Evolutionary conservation across 2,329 filamentous ascomycete genomes (phyloP).

Genomic region (Biscogniauxia sp.): DNA sequence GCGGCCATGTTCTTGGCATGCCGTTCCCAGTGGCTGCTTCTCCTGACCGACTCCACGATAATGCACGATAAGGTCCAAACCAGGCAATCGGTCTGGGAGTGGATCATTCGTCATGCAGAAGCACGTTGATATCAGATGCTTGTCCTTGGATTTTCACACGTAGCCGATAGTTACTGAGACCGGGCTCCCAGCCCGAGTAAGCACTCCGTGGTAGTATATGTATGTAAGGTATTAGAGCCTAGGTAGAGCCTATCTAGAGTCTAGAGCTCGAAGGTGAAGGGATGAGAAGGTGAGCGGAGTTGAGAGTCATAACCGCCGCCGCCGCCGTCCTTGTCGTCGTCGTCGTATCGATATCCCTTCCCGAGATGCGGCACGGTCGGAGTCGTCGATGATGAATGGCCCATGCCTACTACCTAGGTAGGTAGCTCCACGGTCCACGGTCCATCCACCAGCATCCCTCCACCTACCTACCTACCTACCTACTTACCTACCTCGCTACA

Average conservation of each 20-base stretch:
- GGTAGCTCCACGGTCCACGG: no score
- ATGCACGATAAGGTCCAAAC: constrained; percentile 23
- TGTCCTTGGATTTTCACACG: constrained; percentile 20
- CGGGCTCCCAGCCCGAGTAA: constrained; percentile 23
- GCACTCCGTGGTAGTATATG: neutral
- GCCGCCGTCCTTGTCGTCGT: constrained; percentile 20
- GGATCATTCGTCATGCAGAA: constrained; percentile 26
- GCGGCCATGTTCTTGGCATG: constrained; percentile 23
- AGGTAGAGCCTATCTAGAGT: no score
- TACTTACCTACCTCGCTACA: constrained; percentile 7
- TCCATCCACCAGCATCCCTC: no score
- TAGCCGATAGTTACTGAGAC: neutral
- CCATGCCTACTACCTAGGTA: constrained; percentile 2
- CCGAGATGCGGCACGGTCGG: no score
- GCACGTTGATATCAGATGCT: constrained; percentile 20
- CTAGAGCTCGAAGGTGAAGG: no score
- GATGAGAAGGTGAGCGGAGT: no score
- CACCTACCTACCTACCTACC: no score
- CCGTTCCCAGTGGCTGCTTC: constrained; percentile 12
- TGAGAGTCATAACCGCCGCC: neutral
- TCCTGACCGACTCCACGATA: constrained; percentile 25
- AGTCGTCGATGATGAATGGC: no score
- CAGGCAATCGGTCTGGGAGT: constrained; percentile 28
- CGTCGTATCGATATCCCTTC: neutral
- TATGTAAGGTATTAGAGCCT: no score